Evolutionary conservation across 306 rosid genomes (phyloP).

Genomic region (Vicia faba): DNA sequence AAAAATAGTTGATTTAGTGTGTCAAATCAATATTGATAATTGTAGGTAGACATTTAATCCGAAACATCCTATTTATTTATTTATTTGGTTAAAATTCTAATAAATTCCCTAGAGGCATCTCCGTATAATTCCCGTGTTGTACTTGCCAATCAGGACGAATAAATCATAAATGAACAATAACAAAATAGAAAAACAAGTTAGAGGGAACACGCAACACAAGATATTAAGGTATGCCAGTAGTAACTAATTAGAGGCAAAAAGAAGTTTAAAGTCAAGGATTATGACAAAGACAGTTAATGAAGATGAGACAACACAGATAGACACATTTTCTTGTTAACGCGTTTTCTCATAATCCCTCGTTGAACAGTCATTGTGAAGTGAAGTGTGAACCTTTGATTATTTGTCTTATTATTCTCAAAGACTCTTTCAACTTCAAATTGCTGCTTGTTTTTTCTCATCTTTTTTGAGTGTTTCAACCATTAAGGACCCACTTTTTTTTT

Average conservation of each 20-base stretch:
- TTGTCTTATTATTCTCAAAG: not conserved
- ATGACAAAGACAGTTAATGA: slow-evolving; percentile 18
- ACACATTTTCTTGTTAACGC: slow-evolving; percentile 10
- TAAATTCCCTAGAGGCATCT: no score
- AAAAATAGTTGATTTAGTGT: no score
- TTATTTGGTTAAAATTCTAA: no score
- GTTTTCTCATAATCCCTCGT: slow-evolving; percentile 20
- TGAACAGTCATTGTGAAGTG: slow-evolving; percentile 14
- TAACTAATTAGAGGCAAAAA: not conserved
- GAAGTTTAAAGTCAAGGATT: slow-evolving; percentile 8
- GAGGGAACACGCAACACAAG: not conserved
- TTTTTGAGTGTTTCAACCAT: slow-evolving; percentile 17
- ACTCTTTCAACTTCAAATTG: slow-evolving; percentile 5
- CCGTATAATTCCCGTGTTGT: no score
- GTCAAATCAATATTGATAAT: no score
- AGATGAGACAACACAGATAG: not conserved
- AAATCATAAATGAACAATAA: not conserved
- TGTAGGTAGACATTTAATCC: no score
- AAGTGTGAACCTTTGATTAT: slow-evolving; percentile 40
- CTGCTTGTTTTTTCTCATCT: not conserved
- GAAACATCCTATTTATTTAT: no score
- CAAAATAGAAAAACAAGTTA: not conserved
- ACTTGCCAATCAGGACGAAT: not conserved
- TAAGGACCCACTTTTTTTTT: slow-evolving; percentile 2
- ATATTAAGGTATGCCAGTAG: not conserved